These are phyloP conservation scores for Favolaschia claudopus DNA, from an alignment of 768 basidiomycete genomes.

Conservation along the genomic window DNA sequence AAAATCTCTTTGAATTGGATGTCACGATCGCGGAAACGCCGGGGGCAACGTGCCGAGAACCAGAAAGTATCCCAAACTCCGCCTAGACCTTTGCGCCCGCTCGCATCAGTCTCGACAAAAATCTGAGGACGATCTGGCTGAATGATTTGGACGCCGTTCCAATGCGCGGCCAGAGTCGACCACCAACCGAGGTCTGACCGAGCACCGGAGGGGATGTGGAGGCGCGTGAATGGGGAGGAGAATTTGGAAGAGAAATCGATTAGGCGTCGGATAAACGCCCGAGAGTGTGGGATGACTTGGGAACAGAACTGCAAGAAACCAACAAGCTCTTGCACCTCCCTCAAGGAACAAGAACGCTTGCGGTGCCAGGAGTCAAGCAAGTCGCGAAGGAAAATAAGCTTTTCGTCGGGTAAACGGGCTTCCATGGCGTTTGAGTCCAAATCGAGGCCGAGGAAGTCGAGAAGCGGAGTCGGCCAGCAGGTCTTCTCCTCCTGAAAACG, in stretches of 20 bases:
- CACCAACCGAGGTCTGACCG: constrained; percentile 43
- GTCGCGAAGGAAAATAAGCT: constrained; percentile 33
- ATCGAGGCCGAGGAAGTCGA: constrained; percentile 39
- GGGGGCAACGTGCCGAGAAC: constrained; percentile 35
- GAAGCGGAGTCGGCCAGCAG: constrained; percentile 26
- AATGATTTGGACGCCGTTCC: constrained; percentile 39
- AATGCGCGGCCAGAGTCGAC: constrained; percentile 29
- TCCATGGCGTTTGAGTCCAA: constrained; percentile 38
- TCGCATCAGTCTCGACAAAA: constrained; percentile 40
- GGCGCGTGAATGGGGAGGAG: constrained; percentile 23
- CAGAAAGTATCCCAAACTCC: constrained; percentile 31
- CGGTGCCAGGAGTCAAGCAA: constrained; percentile 34
- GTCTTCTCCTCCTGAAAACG: constrained; percentile 39
- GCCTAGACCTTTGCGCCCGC: constrained; percentile 39
- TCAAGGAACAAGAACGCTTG: constrained; percentile 27
- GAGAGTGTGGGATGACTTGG: constrained; percentile 40
- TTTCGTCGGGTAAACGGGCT: constrained; percentile 41
- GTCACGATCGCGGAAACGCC: constrained; percentile 29
- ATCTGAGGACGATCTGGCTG: constrained; percentile 14
- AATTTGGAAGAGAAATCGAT: constrained; percentile 39
- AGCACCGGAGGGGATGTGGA: constrained; percentile 31
- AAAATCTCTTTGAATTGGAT: constrained; percentile 45
- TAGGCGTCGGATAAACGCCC: constrained; percentile 37
- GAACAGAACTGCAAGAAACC: constrained; percentile 44
- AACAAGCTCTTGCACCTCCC: constrained; percentile 39